Percentiles rank a stretch among this genome's conserved stretches.
Evolutionary conservation across 192 early-diverging fungal species (phyloP).

Genomic region (Backusella sp.): DNA sequence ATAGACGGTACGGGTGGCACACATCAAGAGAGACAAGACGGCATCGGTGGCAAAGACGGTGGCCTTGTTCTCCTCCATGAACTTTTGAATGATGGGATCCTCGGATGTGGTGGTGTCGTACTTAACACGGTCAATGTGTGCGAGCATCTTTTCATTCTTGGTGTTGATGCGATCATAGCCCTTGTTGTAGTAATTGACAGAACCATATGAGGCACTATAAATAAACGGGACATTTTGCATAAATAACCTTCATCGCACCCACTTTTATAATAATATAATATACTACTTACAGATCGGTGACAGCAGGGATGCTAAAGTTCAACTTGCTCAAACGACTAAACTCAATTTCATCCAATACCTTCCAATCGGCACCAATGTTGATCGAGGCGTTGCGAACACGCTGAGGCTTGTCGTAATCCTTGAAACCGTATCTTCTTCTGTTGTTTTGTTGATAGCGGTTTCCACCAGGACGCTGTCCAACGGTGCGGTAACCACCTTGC

Average conservation of each 20-base stretch:
- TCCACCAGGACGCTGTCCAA: slow-evolving; percentile 36
- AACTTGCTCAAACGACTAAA: slow-evolving; percentile 85
- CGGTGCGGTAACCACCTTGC: slow-evolving; percentile 40
- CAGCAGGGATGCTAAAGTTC: slow-evolving; percentile 73
- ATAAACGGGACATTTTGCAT: background rate
- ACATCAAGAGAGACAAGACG: slow-evolving; percentile 91
- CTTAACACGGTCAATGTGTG: slow-evolving; percentile 62
- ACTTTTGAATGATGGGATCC: slow-evolving; percentile 78
- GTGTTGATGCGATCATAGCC: slow-evolving; percentile 82
- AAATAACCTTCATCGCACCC: background rate
- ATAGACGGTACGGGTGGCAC: slow-evolving; percentile 84
- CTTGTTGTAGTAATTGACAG: slow-evolving; percentile 75
- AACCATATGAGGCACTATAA: slow-evolving; percentile 70
- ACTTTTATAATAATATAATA: background rate
- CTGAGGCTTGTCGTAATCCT: slow-evolving; percentile 59
- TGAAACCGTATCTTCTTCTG: slow-evolving; percentile 43
- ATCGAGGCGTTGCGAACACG: slow-evolving; percentile 85
- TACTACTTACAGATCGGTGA: slow-evolving; percentile 79
- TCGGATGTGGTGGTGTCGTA: slow-evolving; percentile 81
- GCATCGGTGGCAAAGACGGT: slow-evolving; percentile 90
- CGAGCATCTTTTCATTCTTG: slow-evolving; percentile 74
- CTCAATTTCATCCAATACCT: slow-evolving; percentile 91
- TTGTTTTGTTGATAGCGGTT: slow-evolving; percentile 24
- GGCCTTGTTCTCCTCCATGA: slow-evolving; percentile 44
- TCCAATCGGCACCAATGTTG: slow-evolving; percentile 87